Conservation (phyloP, 2,329 filamentous ascomycete genomes). For the Colletotrichum graminicola region DNA sequence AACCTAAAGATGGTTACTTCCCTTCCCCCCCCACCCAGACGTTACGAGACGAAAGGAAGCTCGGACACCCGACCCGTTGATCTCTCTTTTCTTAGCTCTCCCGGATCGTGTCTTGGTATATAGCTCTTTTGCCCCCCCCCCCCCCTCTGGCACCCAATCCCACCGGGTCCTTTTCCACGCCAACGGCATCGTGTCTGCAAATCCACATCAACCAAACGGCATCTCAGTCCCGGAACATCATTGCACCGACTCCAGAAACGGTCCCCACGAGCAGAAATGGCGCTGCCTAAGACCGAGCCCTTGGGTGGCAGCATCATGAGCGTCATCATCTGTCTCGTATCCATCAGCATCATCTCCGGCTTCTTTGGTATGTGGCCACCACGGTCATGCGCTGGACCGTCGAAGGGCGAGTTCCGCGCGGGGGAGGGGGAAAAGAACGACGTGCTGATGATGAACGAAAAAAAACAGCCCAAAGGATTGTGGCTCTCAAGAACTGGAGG, state of each 20-base stretch:
- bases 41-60: constrained; percentile 36
- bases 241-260: constrained; percentile 31
- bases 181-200: constrained; percentile 25
- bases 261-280: constrained; percentile 10
- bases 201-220: constrained; percentile 11
- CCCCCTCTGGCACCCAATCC: constrained; percentile 3
- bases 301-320: constrained; percentile 52
- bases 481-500: constrained; percentile 55
- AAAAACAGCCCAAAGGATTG: constrained; percentile 52
- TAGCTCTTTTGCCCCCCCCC: constrained; percentile 31
- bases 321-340: constrained; percentile 51
- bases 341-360: constrained; percentile 51
- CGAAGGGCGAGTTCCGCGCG: not conserved
- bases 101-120: constrained; percentile 33
- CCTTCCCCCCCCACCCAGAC: constrained; percentile 27
- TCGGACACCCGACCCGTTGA: constrained; percentile 36
- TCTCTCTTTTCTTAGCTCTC: constrained; percentile 25
- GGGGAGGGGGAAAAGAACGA: not conserved
- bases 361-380: constrained; percentile 52
- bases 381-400: not conserved
- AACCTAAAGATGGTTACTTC: constrained; percentile 36
- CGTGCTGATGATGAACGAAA: constrained; percentile 31
- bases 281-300: constrained; percentile 46
- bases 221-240: constrained; percentile 20
- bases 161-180: not conserved